Percentiles rank a stretch among this genome's conserved stretches.
Conservation (phyloP, 441 rosid genomes). For the Syzygium malaccense region DNA sequence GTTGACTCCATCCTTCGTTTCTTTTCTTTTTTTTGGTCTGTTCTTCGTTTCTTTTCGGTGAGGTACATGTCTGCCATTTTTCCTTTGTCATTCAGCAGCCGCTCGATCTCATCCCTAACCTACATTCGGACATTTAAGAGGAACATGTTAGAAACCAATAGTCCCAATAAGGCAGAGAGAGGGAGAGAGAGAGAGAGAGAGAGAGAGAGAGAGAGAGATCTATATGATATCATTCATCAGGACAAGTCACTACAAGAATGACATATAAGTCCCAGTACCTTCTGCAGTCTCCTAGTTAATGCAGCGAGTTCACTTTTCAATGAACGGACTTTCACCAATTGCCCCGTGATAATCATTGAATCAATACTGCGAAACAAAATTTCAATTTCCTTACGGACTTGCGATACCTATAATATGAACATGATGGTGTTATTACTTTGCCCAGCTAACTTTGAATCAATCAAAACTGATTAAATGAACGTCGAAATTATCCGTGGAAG, state of each 20-base stretch:
- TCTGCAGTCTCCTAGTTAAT: conserved; percentile 87
- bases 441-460: background rate
- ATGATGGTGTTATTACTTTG: background rate
- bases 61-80: conserved; percentile 99
- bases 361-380: no score
- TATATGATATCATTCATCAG: background rate
- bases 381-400: no score
- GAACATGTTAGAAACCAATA: background rate
- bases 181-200: background rate
- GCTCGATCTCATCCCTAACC: conserved; percentile 98
- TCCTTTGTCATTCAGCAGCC: conserved; percentile 98
- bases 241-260: background rate
- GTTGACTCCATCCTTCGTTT: conserved; percentile 71
- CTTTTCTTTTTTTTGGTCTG: no score
- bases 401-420: background rate
- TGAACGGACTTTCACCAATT: conserved; percentile 36
- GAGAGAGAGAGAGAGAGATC: background rate
- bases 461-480: background rate
- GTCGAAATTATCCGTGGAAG: background rate
- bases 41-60: conserved; percentile 55
- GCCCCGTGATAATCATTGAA: no score
- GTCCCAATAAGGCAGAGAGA: background rate
- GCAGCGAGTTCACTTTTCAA: conserved; percentile 92
- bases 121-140: conserved; percentile 11
- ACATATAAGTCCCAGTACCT: conserved; percentile 28